phyloP scores from a whole-genome alignment of 1,284 basidiomycete genomes.

The Cutaneotrichosporon cavernicola region DNA sequence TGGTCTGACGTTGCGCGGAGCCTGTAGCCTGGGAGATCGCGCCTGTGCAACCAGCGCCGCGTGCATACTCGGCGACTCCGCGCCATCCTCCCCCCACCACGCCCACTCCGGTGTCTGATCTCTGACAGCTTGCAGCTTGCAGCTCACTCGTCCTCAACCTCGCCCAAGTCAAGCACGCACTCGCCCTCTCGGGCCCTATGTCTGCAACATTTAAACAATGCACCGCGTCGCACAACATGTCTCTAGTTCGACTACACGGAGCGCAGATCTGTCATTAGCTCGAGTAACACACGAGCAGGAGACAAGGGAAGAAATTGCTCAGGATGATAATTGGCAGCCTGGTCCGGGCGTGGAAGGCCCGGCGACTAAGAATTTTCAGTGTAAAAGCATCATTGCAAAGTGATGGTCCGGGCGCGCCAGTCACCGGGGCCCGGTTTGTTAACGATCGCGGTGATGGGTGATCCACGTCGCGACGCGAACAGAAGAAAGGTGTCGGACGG shows the following conservation, averaged over 20 bases:
- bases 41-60: no score
- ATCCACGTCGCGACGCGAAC: neutral
- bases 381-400: conserved; percentile 12
- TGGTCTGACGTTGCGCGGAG: no score
- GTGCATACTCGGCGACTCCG: no score
- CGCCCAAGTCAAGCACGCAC: neutral
- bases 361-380: conserved; percentile 12
- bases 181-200: neutral
- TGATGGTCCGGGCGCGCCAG: neutral
- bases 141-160: neutral
- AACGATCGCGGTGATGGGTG: neutral
- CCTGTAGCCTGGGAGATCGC: no score
- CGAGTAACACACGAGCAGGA: neutral
- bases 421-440: no score
- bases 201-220: neutral
- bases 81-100: no score
- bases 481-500: neutral
- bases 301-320: neutral
- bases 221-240: neutral
- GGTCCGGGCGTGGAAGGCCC: neutral
- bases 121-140: neutral
- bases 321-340: conserved; percentile 13
- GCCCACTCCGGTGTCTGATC: neutral
- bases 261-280: neutral
- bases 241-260: neutral